Percentiles rank a stretch among this genome's conserved stretches.
Evolutionary conservation across 768 basidiomycete genomes (phyloP).

Genomic region (Suillus tomentosus): DNA sequence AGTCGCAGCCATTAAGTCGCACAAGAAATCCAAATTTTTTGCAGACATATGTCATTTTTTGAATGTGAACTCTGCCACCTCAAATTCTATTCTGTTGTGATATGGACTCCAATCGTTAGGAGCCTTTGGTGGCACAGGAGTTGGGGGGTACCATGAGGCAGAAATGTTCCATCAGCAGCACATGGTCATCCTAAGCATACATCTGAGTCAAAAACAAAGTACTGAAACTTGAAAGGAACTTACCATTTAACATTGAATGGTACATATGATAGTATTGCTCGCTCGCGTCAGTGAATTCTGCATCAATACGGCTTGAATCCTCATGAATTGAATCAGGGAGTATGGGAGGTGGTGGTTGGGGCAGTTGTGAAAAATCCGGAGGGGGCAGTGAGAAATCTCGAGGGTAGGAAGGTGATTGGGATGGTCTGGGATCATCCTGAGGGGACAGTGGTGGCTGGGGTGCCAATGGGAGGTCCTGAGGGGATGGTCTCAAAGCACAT

Average conservation of each 20-base stretch:
- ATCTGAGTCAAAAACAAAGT: too few relatives aligned
- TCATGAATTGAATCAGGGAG: too few relatives aligned
- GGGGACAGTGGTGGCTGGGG: too few relatives aligned
- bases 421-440: not conserved
- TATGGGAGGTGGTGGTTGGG: not conserved
- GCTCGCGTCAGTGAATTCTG: not conserved
- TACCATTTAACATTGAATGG: too few relatives aligned
- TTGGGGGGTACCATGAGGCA: not conserved
- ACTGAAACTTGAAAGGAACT: too few relatives aligned
- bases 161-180: slow-evolving; percentile 7
- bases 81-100: slow-evolving; percentile 20
- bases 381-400: not conserved
- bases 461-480: not conserved
- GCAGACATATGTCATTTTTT: slow-evolving; percentile 23
- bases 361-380: not conserved
- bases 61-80: slow-evolving; percentile 27
- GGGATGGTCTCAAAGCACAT: not conserved
- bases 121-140: slow-evolving; percentile 7
- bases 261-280: not conserved
- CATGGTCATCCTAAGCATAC: slow-evolving; percentile 11
- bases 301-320: not conserved
- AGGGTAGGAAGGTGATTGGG: not conserved
- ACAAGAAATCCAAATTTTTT: too few relatives aligned
- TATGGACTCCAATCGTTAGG: slow-evolving; percentile 25
- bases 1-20: too few relatives aligned